phyloP scores from a whole-genome alignment of 306 rosid species.

The Arachis stenosperma region DNA sequence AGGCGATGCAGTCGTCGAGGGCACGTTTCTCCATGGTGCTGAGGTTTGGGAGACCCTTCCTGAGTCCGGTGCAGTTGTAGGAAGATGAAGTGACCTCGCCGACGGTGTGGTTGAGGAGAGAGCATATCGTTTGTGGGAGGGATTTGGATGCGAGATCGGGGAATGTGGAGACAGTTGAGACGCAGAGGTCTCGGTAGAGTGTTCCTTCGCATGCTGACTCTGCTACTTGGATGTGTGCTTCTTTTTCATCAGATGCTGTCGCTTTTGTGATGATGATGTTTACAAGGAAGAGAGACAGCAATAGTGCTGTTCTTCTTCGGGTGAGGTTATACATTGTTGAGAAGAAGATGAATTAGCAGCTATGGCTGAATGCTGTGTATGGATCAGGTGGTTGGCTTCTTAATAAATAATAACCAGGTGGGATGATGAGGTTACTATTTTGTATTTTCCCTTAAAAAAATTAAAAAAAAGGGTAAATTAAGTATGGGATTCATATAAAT shows the following conservation, averaged over 20 bases:
- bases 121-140: slow-evolving; percentile 52
- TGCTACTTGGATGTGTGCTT: slow-evolving; percentile 56
- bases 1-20: slow-evolving; percentile 72
- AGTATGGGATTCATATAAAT: no score
- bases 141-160: slow-evolving; percentile 63
- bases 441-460: no score
- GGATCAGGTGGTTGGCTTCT: background rate
- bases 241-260: background rate
- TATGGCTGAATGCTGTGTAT: background rate
- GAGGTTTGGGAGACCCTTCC: slow-evolving; percentile 29
- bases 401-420: no score
- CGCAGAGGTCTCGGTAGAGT: slow-evolving; percentile 72
- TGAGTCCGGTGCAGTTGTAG: slow-evolving; percentile 51
- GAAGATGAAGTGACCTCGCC: slow-evolving; percentile 53
- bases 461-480: no score
- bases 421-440: no score
- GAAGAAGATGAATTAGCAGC: background rate
- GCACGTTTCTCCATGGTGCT: slow-evolving; percentile 49
- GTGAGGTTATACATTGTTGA: slow-evolving; percentile 40
- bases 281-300: slow-evolving; percentile 26
- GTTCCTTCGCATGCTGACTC: slow-evolving; percentile 71
- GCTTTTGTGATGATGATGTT: slow-evolving; percentile 12
- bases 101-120: slow-evolving; percentile 52
- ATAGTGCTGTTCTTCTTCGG: slow-evolving; percentile 34
- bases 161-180: slow-evolving; percentile 63